phyloP scores from a whole-genome alignment of 331 rosid species.

The Acacia pycnantha region DNA sequence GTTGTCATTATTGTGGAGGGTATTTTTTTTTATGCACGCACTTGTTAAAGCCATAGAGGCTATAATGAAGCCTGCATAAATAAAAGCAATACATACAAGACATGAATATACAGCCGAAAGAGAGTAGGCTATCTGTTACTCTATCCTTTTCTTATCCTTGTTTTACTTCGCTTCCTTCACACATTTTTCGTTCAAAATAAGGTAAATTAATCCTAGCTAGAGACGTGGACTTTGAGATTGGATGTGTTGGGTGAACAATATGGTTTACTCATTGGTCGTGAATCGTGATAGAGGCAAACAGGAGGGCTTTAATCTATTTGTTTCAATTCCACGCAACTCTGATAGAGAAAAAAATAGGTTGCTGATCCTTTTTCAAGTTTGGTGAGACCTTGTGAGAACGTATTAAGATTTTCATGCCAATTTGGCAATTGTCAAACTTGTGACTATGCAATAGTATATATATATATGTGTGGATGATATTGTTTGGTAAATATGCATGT shows the following conservation, averaged over 20 bases:
- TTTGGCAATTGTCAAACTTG: constrained; percentile 24
- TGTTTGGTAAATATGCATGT: neutral
- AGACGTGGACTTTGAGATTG: constrained; percentile 28
- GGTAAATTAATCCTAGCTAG: neutral
- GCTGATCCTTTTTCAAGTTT: constrained; percentile 33
- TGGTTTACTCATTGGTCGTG: constrained; percentile 30
- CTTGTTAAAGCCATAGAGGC: constrained; percentile 16
- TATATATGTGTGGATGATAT: neutral
- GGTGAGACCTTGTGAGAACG: constrained; percentile 32
- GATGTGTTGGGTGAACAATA: constrained; percentile 49
- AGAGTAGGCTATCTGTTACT: neutral
- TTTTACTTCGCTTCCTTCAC: neutral
- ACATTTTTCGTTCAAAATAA: constrained; percentile 16
- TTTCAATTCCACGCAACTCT: constrained; percentile 43
- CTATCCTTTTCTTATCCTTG: neutral
- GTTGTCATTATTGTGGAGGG: constrained; percentile 21
- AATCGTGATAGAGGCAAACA: constrained; percentile 8
- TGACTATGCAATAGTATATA: neutral
- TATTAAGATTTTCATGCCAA: constrained; percentile 20
- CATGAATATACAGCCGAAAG: neutral
- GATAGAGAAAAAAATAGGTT: constrained; percentile 27
- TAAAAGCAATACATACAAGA: neutral
- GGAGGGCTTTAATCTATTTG: constrained; percentile 14
- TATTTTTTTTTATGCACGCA: neutral
- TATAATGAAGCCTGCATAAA: constrained; percentile 3